These are phyloP conservation scores for Blastomyces gilchristii DNA, from an alignment of 2,329 filamentous ascomycete species.

Conservation along the genomic window DNA sequence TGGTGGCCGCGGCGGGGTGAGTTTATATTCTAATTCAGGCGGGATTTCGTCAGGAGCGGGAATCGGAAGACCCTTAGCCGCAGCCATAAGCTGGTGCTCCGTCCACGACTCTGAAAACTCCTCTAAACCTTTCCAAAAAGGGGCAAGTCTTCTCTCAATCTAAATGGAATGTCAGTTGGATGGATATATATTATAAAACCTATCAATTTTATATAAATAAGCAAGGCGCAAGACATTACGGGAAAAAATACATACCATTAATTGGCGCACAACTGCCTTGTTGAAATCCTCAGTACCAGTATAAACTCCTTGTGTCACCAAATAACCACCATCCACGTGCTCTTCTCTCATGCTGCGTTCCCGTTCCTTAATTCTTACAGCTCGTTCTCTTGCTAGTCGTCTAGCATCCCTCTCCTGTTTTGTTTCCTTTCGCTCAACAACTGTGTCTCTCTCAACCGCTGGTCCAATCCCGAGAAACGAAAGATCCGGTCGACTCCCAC, in stretches of 20 bases:
- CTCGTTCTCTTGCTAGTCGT: conserved; percentile 70
- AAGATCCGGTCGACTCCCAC: conserved; percentile 49
- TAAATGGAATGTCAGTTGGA: conserved; percentile 35
- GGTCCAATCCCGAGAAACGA: conserved; percentile 48
- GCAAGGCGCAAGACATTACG: neutral
- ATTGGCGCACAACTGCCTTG: conserved; percentile 74
- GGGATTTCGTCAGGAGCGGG: conserved; percentile 76
- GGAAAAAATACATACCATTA: conserved; percentile 56
- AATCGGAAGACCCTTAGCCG: conserved; percentile 71
- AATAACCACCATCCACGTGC: conserved; percentile 83
- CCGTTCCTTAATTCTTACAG: conserved; percentile 66
- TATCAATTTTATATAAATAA: neutral
- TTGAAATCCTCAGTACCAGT: conserved; percentile 88
- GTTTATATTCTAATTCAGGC: conserved; percentile 50
- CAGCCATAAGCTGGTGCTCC: conserved; percentile 89
- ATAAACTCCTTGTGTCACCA: conserved; percentile 91
- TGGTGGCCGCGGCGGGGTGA: conserved; percentile 40
- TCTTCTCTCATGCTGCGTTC: conserved; percentile 87
- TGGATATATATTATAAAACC: neutral
- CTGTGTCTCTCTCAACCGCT: conserved; percentile 39
- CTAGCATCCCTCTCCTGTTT: conserved; percentile 84
- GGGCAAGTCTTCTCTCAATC: conserved; percentile 87
- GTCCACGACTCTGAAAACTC: conserved; percentile 85
- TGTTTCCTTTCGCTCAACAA: conserved; percentile 66
- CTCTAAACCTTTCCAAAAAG: conserved; percentile 89